Evolutionary conservation across 108 stramenopile species (phyloP).

Genomic region (Nitzschia putrida): DNA sequence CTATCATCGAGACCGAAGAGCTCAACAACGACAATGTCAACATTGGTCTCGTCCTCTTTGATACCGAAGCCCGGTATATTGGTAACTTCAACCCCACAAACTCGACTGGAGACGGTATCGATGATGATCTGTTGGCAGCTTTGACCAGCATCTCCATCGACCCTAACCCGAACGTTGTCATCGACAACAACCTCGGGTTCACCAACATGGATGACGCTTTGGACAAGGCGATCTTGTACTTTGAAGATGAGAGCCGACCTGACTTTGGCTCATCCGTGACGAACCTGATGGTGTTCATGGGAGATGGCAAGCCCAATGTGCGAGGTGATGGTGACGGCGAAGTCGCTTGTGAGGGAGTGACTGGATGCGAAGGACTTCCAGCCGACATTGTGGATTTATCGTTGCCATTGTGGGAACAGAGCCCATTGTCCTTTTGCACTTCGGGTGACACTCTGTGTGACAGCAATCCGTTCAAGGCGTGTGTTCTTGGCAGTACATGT

Average conservation of each 20-base stretch:
- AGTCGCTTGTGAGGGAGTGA: conserved; percentile 10
- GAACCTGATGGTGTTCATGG: conserved; percentile 39
- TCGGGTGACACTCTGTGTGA: background rate
- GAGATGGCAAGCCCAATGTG: conserved; percentile 44
- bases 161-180: background rate
- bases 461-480: conserved; percentile 6
- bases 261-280: background rate
- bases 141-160: background rate
- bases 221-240: conserved; percentile 31
- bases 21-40: conserved; percentile 32
- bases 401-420: background rate
- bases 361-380: background rate
- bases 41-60: conserved; percentile 33
- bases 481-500: conserved; percentile 14
- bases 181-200: conserved; percentile 23
- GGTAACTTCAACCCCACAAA: conserved; percentile 17
- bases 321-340: conserved; percentile 41
- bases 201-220: conserved; percentile 47
- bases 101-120: background rate
- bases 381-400: background rate
- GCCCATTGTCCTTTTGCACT: background rate
- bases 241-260: conserved; percentile 11
- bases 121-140: background rate
- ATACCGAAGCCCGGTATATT: conserved; percentile 13
- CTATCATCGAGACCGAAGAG: conserved; percentile 7